Conservation (phyloP, 2,329 filamentous ascomycete genomes). For the Neofusicoccum cordaticola region DNA sequence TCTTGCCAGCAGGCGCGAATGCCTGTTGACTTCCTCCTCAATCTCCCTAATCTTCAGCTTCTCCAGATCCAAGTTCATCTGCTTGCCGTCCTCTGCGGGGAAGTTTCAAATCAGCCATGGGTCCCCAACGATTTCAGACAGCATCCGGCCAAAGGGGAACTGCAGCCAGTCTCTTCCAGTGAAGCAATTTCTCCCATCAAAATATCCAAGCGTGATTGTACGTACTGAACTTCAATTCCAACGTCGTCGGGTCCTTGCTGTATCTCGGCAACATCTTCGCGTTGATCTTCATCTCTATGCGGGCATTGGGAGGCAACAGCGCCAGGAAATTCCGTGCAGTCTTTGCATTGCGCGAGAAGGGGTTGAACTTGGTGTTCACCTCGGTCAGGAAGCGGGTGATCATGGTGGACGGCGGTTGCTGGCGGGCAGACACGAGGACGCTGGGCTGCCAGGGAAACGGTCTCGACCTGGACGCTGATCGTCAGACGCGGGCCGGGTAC, state of each 20-base stretch:
- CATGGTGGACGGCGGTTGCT: conserved; percentile 53
- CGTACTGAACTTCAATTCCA: conserved; percentile 84
- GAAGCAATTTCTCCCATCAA: neutral
- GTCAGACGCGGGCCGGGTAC: neutral
- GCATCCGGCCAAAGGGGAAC: neutral
- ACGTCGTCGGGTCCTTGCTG: conserved; percentile 64
- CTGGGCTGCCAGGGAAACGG: neutral
- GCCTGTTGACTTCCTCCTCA: conserved; percentile 82
- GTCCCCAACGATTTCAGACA: neutral
- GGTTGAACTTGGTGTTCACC: conserved; percentile 85
- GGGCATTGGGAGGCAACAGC: conserved; percentile 75
- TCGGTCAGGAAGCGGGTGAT: conserved; percentile 84
- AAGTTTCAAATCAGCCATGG: neutral
- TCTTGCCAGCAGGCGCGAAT: conserved; percentile 78
- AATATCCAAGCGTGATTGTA: neutral
- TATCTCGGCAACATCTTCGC: conserved; percentile 70
- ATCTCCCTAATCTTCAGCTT: conserved; percentile 82
- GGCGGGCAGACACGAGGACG: neutral
- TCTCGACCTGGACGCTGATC: neutral
- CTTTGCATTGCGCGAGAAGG: conserved; percentile 76
- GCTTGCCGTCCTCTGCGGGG: conserved; percentile 80
- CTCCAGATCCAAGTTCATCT: conserved; percentile 77
- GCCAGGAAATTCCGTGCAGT: conserved; percentile 86
- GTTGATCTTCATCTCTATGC: conserved; percentile 71
- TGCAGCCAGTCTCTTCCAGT: neutral